Evolutionary conservation across 1,139 yeast species (phyloP).

Genomic region (Wickerhamomyces sp.): DNA sequence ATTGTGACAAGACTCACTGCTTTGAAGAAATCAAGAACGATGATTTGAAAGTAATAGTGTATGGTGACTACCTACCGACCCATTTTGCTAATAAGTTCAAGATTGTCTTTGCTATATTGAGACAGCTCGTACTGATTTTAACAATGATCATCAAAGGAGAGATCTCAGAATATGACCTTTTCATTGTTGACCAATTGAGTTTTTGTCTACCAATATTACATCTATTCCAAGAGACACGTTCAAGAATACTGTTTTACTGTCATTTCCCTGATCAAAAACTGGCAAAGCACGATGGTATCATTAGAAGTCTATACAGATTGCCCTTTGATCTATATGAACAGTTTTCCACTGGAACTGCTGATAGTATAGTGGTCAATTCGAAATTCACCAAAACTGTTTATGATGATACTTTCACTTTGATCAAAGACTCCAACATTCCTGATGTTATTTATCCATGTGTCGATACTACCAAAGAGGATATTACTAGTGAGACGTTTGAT

Average conservation of each 20-base stretch:
- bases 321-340: constrained; percentile 86
- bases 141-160: constrained; percentile 46
- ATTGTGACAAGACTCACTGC: constrained; percentile 81
- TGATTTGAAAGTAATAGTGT: constrained; percentile 56
- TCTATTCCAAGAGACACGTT: constrained; percentile 35
- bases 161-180: constrained; percentile 54
- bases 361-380: constrained; percentile 81
- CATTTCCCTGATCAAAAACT: constrained; percentile 92
- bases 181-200: constrained; percentile 84
- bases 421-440: constrained; percentile 39
- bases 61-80: constrained; percentile 82
- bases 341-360: constrained; percentile 72
- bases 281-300: constrained; percentile 49
- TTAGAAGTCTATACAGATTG: constrained; percentile 63
- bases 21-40: constrained; percentile 78
- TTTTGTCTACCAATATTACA: constrained; percentile 77
- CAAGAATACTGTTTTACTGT: constrained; percentile 71
- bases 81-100: constrained; percentile 59
- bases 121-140: constrained; percentile 70
- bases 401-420: constrained; percentile 49
- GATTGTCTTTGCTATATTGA: constrained; percentile 75
- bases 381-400: constrained; percentile 73
- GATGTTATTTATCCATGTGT: constrained; percentile 91
- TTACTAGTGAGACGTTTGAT: constrained; percentile 18
- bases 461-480: constrained; percentile 29